Percentiles rank a stretch among this genome's conserved stretches.
Evolutionary conservation across 106 monocot species (phyloP).

Genomic region (Dendrobium nobile): DNA sequence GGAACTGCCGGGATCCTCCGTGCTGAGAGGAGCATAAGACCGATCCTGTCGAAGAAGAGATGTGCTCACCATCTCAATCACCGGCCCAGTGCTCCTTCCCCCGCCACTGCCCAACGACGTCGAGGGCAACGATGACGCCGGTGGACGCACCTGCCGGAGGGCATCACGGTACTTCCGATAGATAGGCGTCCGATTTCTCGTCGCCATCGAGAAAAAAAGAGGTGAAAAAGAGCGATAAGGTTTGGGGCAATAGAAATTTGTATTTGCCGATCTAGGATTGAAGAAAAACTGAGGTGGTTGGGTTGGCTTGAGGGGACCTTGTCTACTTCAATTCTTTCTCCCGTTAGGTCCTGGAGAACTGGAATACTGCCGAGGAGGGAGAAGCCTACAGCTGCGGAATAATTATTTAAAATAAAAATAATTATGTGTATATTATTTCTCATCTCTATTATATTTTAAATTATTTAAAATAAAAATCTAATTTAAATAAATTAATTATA

Average conservation of each 20-base stretch:
- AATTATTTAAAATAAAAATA: too few relatives aligned
- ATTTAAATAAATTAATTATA: neutral
- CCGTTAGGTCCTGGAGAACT: neutral
- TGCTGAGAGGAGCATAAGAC: slow-evolving; percentile 75
- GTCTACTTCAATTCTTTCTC: neutral
- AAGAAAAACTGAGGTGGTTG: neutral
- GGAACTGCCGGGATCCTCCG: slow-evolving; percentile 72
- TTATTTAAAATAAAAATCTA: neutral
- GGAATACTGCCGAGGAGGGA: neutral
- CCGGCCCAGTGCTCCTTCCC: slow-evolving; percentile 44
- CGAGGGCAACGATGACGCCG: slow-evolving; percentile 26
- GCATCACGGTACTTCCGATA: slow-evolving; percentile 88
- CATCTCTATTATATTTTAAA: neutral
- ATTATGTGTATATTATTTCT: too few relatives aligned
- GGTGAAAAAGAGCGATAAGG: neutral
- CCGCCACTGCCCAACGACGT: slow-evolving; percentile 16
- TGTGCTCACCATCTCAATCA: slow-evolving; percentile 70
- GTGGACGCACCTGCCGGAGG: slow-evolving; percentile 62
- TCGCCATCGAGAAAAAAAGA: slow-evolving; percentile 51
- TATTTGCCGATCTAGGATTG: neutral
- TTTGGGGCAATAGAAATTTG: neutral
- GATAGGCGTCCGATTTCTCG: slow-evolving; percentile 80
- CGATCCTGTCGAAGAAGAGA: slow-evolving; percentile 64
- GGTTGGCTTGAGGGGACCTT: neutral
- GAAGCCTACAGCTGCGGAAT: too few relatives aligned